Conservation (phyloP, 345 rosid genomes). For the Microthlaspi erraticum region DNA sequence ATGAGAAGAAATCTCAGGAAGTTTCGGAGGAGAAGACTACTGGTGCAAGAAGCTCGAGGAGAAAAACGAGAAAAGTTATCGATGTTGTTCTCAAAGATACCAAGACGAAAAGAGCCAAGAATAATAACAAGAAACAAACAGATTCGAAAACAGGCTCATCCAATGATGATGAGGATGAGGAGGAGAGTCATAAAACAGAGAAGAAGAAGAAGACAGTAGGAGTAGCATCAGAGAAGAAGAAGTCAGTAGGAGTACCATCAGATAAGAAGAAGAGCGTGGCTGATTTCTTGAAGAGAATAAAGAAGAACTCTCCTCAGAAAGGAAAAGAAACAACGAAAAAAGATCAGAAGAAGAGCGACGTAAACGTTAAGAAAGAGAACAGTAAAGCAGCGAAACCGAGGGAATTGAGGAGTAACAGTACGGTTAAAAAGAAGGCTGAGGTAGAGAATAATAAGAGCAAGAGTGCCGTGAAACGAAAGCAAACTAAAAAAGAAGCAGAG, state of each 20-base stretch:
- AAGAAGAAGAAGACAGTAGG: conserved; percentile 40
- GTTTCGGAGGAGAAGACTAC: conserved; percentile 50
- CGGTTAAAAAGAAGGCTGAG: conserved; percentile 44
- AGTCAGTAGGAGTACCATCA: conserved; percentile 32
- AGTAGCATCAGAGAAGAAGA: conserved; percentile 53
- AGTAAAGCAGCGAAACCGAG: conserved; percentile 53
- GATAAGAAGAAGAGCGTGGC: conserved; percentile 70
- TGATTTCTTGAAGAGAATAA: conserved; percentile 71
- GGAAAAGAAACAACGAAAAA: conserved; percentile 39
- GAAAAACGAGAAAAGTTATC: conserved; percentile 50
- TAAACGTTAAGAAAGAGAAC: conserved; percentile 42
- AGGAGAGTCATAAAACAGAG: conserved; percentile 45
- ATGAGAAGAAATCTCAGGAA: conserved; percentile 36
- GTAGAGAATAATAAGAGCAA: conserved; percentile 44
- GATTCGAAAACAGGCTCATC: conserved; percentile 35
- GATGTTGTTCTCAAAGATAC: conserved; percentile 19
- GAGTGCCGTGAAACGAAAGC: conserved; percentile 49
- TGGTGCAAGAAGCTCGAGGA: conserved; percentile 58
- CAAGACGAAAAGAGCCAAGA: conserved; percentile 31
- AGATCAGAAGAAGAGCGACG: conserved; percentile 42
- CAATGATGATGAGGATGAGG: conserved; percentile 24
- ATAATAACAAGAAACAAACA: conserved; percentile 18
- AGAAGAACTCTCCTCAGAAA: conserved; percentile 57
- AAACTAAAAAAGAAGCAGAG: conserved; percentile 49
- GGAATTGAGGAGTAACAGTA: conserved; percentile 44